Conservation (phyloP, 768 basidiomycete genomes). For the Sistotremastrum niveocremeum region DNA sequence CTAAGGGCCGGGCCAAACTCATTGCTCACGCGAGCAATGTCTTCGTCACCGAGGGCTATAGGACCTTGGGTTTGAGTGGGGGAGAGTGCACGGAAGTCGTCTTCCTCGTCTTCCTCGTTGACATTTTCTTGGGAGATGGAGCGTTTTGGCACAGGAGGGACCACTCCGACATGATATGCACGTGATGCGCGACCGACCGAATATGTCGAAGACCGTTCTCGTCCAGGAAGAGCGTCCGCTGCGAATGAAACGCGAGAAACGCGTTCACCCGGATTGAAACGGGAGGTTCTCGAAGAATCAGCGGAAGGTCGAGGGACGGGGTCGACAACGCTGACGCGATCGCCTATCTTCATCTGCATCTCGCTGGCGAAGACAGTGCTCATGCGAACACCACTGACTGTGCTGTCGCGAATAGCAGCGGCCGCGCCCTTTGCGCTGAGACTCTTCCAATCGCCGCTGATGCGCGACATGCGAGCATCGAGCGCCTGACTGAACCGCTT, state of each 20-base stretch:
- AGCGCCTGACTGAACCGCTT: constrained; percentile 49
- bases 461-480: constrained; percentile 77
- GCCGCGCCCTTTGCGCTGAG: constrained; percentile 56
- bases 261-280: constrained; percentile 30
- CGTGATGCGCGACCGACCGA: constrained; percentile 25
- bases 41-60: constrained; percentile 26
- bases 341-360: not conserved
- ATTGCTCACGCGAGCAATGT: constrained; percentile 15
- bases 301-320: constrained; percentile 32
- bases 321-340: constrained; percentile 17
- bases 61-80: constrained; percentile 32
- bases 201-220: constrained; percentile 27
- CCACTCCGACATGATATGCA: constrained; percentile 25
- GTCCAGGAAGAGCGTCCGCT: constrained; percentile 24
- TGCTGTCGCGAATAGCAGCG: constrained; percentile 59
- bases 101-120: constrained; percentile 10
- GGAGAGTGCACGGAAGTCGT: constrained; percentile 20
- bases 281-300: constrained; percentile 20
- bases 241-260: constrained; percentile 60
- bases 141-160: constrained; percentile 28
- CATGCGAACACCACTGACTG: constrained; percentile 20
- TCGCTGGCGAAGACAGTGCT: constrained; percentile 20
- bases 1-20: no score
- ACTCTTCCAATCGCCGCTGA: constrained; percentile 64
- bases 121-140: constrained; percentile 2